Base-by-base conservation (phyloP, 345 rosid species). In the Linum tenue region DNA sequence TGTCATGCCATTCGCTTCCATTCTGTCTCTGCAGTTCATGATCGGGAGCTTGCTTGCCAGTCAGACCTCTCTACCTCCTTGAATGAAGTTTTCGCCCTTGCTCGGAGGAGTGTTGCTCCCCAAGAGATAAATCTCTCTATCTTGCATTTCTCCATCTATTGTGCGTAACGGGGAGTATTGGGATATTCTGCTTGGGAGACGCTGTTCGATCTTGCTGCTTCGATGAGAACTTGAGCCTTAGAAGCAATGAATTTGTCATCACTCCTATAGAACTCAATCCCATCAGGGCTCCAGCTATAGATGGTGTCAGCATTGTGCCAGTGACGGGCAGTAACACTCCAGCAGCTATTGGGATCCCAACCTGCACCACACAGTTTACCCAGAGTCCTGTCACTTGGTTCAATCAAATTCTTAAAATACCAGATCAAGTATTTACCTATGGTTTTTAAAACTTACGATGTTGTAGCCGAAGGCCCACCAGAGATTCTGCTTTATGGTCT, bases 391-490 rank as follows among this genome's bases (percentile, higher is more conserved):
- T 39, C 1, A 15, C 38, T 31, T 7, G 11, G 2, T 14, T 15
- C 5, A 0, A 43, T 43, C 48, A 43, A 50, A 7, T 60, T 3
- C 51, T 40, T n/a, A 37, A 12, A 60, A 17, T 42, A 17, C 4
- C 6, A 2, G 10, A 6, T 3, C 4, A 10, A 12, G 3, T 15
- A 58, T 39, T 15, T 4, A 4, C 9, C 40, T 67, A 37, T 14
- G 8, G 56, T 40, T 61, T 39, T 55, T 15, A 65, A 70, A 53
- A 78, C 97, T 84, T 83, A 92, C 98, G 50, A 92, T 88, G 69
- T 92, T 92, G 77, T 92, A 92, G 50, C 87, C 97, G 39, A 92
- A 92, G n/a, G 98, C 98, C 98, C 98, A 90, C 89, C 97, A 90
- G 64, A 92, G 97, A 69, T 90, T 92, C 80, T 92, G 96, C 83